Percentiles rank a stretch among this genome's conserved stretches.
Evolutionary conservation across 805 yeast genomes (phyloP).

Genomic region (Maudiozyma serrabonitensis): DNA sequence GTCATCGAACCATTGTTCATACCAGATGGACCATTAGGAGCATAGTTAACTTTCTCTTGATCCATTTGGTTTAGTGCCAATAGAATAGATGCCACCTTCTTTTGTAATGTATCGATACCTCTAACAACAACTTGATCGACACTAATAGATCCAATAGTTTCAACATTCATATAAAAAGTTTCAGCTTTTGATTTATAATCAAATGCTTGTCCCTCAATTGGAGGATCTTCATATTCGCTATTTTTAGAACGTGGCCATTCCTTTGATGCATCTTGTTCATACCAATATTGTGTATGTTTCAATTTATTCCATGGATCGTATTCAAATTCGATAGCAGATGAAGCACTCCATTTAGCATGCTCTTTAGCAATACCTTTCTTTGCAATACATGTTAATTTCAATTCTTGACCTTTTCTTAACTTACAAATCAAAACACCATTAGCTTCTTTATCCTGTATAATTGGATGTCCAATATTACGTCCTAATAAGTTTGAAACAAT

Average conservation of each 20-base stretch:
- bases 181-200: slow-evolving; percentile 78
- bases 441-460: slow-evolving; percentile 63
- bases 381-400: slow-evolving; percentile 84
- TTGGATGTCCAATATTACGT: slow-evolving; percentile 65
- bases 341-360: slow-evolving; percentile 98
- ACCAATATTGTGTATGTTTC: slow-evolving; percentile 94
- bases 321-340: slow-evolving; percentile 91
- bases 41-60: slow-evolving; percentile 31
- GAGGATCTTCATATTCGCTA: slow-evolving; percentile 94
- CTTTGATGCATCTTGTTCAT: slow-evolving; percentile 72
- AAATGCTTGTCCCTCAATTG: slow-evolving; percentile 75
- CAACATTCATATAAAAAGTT: slow-evolving; percentile 79
- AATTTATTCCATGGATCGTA: slow-evolving; percentile 99
- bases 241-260: slow-evolving; percentile 93
- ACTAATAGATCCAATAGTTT: slow-evolving; percentile 80
- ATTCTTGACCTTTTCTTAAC: slow-evolving; percentile 84
- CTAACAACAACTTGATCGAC: slow-evolving; percentile 84
- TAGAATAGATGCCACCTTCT: slow-evolving; percentile 83
- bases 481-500: slow-evolving; percentile 34
- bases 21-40: slow-evolving; percentile 32
- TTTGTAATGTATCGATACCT: slow-evolving; percentile 77
- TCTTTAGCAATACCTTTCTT: slow-evolving; percentile 96
- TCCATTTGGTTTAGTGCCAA: slow-evolving; percentile 49
- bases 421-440: slow-evolving; percentile 89
- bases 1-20: slow-evolving; percentile 16